Evolutionary conservation across 164 flowering plant species (phyloP), one percentile per base, ranked within the genome.

Genomic region (Buxus sempervirens): DNA sequence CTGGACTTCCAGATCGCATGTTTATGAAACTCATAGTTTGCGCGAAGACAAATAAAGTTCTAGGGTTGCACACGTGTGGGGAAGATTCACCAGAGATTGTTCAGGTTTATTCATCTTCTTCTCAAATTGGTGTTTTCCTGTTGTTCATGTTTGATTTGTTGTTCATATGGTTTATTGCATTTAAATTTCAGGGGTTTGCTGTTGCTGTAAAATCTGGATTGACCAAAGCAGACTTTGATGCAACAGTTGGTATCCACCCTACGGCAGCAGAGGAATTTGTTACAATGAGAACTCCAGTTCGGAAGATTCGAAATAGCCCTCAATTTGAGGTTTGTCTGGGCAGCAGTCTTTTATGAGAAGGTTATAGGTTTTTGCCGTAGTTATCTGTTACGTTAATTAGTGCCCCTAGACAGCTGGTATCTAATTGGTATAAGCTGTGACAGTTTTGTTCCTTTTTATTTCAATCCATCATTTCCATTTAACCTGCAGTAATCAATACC

Each of bases 241-340:
- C 86, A 38, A 96, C 98, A 48, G 85, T 96, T 67, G 99, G 98
- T 63, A 81, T 96, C 73, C 98, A 93, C 71, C 98, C 98, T n/a
- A 88, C 99, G 68, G 71, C 97, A 45, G 88, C 96, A 42, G 97
- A 95, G 76, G 98, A 92, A 72, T 64, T 95, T 63, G 97, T 95
- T 71, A 92, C 98, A 15, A 87, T 96, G 99, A 88, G 97, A 75
- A 88, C 85, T 59, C 94, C 99, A 21, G 83, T 90, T 25, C 71
- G 97, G 64, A 87, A 88, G 80, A 83, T 93, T 64, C 82, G 96
- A 61, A 70, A 68, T 48, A 75, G 69, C 73, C 73, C 81, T 65
- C 68, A 80, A 28, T 69, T 86, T 53, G 91, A 88, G 96, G 97
- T 95, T 75, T 72, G 83, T 76, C 48, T 62, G 32, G n/a, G 32